A percentile compares a stretch with the other conserved stretches of the same genome.
Conservation (phyloP, 2,329 filamentous ascomycete genomes). For the Tolypocladium nubicola region DNA sequence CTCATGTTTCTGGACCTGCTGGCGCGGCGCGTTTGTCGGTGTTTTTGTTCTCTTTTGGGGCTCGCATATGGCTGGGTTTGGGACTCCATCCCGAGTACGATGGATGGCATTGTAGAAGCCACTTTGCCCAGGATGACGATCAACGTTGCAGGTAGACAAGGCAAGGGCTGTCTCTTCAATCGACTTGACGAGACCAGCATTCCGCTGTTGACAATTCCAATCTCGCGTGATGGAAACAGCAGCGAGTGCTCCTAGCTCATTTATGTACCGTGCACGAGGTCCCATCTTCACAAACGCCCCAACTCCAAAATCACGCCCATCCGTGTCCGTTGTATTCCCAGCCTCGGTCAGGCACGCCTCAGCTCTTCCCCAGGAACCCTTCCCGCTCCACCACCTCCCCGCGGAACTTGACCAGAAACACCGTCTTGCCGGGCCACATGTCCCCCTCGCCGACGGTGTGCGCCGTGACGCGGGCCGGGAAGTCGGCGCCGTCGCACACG, state of each 20-base stretch:
- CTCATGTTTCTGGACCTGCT: neutral
- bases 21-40: neutral
- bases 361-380: conserved; percentile 59
- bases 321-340: neutral
- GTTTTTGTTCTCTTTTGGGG: neutral
- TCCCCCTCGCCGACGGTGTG: conserved; percentile 67
- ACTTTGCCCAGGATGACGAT: neutral
- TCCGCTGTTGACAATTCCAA: neutral
- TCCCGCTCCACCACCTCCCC: conserved; percentile 88
- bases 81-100: neutral
- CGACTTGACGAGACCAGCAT: neutral
- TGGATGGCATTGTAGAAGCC: neutral
- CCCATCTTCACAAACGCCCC: neutral
- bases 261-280: neutral
- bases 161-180: neutral
- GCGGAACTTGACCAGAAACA: conserved; percentile 89
- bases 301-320: neutral
- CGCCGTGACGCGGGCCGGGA: conserved; percentile 79
- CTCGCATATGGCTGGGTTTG: neutral
- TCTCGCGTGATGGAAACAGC: neutral
- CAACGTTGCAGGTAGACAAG: too few species aligned
- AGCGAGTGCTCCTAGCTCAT: neutral
- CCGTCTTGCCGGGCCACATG: conserved; percentile 93
- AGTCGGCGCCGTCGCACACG: conserved; percentile 85
- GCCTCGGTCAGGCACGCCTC: neutral